phyloP scores from a whole-genome alignment of 176 grass and related monocot species.

The Miscanthus lutarioriparius region DNA sequence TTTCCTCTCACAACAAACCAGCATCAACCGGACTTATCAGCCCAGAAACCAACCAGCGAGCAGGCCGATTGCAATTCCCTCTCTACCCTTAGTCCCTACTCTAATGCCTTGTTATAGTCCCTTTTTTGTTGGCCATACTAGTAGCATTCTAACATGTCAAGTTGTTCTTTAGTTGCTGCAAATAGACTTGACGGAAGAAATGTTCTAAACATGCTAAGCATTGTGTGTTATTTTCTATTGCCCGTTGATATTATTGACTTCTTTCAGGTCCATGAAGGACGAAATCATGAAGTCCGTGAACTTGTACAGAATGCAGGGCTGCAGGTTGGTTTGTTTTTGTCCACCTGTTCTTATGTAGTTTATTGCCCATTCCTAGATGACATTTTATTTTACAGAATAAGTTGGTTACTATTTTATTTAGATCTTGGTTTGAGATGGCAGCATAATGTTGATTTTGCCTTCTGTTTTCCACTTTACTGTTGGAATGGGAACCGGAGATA shows the following conservation, averaged over 20 bases:
- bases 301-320: slow-evolving; percentile 88
- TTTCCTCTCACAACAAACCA: too few species aligned
- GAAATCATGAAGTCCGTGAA: slow-evolving; percentile 93
- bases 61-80: not conserved
- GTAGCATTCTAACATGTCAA: not conserved
- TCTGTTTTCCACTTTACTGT: not conserved
- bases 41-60: too few species aligned
- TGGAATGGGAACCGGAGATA: not conserved
- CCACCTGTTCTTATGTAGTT: not conserved
- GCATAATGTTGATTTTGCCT: slow-evolving; percentile 4
- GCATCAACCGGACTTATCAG: too few species aligned
- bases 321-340: slow-evolving; percentile 55
- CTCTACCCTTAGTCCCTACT: not conserved
- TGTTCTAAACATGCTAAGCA: not conserved
- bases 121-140: not conserved
- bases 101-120: not conserved
- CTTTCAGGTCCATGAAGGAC: slow-evolving; percentile 96
- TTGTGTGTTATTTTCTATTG: not conserved
- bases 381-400: slow-evolving; percentile 12
- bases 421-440: slow-evolving; percentile 9
- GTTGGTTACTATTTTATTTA: not conserved
- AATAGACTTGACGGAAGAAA: not conserved
- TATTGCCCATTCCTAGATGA: slow-evolving; percentile 13
- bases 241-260: slow-evolving; percentile 30
- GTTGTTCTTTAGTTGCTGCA: not conserved